Conservation (phyloP, 2,329 filamentous ascomycete genomes). For the Lojkania enalia region DNA sequence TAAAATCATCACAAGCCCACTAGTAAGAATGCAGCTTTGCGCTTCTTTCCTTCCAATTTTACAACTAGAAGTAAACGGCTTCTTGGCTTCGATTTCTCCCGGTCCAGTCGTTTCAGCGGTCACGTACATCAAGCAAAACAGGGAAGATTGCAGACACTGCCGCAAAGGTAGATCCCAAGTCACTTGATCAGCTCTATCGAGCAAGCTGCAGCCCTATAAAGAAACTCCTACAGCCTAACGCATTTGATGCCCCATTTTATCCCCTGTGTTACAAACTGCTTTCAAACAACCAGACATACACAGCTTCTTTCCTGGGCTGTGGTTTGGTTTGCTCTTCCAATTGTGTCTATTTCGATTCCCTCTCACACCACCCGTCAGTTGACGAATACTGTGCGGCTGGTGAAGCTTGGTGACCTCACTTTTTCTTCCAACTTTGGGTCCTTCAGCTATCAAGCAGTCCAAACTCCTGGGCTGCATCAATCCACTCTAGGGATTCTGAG, state of each 20-base stretch:
- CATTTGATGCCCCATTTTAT: conserved; percentile 5
- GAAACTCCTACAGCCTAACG: conserved; percentile 1
- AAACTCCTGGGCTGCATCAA: too few relatives aligned
- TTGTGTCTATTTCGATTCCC: background rate
- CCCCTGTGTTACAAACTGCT: conserved; percentile 13
- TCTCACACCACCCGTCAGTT: conserved; percentile 9
- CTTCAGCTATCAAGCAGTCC: background rate
- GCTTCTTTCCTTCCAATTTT: background rate
- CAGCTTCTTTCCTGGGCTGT: conserved; percentile 3
- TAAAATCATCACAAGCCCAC: background rate
- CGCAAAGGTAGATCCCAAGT: background rate
- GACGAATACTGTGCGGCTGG: background rate
- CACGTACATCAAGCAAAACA: background rate
- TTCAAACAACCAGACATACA: conserved; percentile 6
- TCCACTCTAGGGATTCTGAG: background rate
- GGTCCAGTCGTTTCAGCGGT: background rate
- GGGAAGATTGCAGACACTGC: background rate
- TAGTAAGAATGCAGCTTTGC: background rate
- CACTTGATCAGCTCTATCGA: background rate
- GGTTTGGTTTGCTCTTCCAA: conserved; percentile 13
- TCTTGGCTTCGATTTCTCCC: background rate
- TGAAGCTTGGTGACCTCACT: background rate
- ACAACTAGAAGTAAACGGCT: background rate
- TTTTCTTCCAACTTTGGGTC: background rate
- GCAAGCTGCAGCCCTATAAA: conserved; percentile 8